Conservation (phyloP, 2,329 filamentous ascomycete genomes). For the Epicoccum sorghinum region DNA sequence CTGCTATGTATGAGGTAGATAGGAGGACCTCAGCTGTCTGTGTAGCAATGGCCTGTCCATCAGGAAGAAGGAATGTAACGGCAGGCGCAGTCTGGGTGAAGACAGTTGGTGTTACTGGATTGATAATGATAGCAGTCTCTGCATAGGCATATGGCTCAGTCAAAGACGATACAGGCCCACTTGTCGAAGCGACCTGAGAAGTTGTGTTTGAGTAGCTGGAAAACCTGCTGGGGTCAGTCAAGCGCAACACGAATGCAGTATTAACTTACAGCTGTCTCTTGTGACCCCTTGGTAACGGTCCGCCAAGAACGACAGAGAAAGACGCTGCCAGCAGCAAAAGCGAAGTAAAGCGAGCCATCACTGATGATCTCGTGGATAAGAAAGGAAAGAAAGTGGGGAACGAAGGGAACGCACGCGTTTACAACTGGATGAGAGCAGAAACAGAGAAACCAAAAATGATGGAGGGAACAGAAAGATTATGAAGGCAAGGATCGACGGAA, state of each 20-base stretch:
- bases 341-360: conserved; percentile 32
- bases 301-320: conserved; percentile 35
- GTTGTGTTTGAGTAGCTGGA: conserved; percentile 38
- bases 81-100: conserved; percentile 34
- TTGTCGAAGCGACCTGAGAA: conserved; percentile 1
- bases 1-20: conserved; percentile 38
- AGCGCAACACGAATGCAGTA: neutral
- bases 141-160: conserved; percentile 28
- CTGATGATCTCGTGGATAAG: conserved; percentile 22
- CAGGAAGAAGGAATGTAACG: conserved; percentile 41
- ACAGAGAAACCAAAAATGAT: conserved; percentile 28
- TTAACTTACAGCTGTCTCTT: conserved; percentile 37
- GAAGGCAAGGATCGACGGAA: conserved; percentile 43
- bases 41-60: conserved; percentile 41
- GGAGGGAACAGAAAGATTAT: conserved; percentile 33
- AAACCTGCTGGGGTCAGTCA: conserved; percentile 21
- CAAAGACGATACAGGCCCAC: conserved; percentile 6
- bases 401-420: conserved; percentile 25
- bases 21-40: conserved; percentile 35
- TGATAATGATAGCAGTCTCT: conserved; percentile 42
- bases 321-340: conserved; percentile 49
- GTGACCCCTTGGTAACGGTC: conserved; percentile 40
- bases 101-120: conserved; percentile 39
- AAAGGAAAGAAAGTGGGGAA: conserved; percentile 29
- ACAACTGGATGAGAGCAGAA: conserved; percentile 25